Evolutionary conservation across 805 yeast species (phyloP).

Genomic region (Vanderwaltozyma verrucispora): DNA sequence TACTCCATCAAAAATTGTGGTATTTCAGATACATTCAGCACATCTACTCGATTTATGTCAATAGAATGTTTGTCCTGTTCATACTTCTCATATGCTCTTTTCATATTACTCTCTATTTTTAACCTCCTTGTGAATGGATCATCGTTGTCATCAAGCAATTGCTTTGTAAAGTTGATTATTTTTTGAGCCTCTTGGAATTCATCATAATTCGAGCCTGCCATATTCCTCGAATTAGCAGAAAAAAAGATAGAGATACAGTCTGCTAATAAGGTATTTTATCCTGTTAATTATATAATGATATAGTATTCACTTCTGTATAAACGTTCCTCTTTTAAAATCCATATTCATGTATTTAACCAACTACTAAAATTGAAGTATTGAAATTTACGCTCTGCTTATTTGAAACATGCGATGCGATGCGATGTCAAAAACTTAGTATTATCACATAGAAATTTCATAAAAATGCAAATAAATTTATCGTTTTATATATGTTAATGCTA

Average conservation of each 20-base stretch:
- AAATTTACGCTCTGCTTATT: too few relatives aligned
- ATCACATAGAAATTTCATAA: too few relatives aligned
- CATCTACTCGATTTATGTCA: constrained; percentile 1
- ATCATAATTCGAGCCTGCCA: background rate
- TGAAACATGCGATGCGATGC: too few relatives aligned
- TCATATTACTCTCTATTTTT: background rate
- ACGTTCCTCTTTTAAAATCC: too few relatives aligned
- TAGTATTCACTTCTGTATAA: too few relatives aligned
- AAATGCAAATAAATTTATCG: background rate
- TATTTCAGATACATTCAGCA: background rate
- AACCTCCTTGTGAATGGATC: background rate
- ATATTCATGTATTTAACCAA: too few relatives aligned
- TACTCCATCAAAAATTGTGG: background rate
- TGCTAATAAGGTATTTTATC: too few relatives aligned
- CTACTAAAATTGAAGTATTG: too few relatives aligned
- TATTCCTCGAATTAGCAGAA: background rate
- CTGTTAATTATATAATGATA: too few relatives aligned
- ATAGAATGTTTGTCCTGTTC: background rate
- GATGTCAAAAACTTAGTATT: too few relatives aligned
- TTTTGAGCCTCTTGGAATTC: constrained; percentile 1
- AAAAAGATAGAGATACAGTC: too few relatives aligned
- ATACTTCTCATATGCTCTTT: background rate
- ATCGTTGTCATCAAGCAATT: background rate
- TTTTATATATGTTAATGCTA: background rate
- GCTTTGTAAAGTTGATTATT: background rate